Base-by-base conservation (phyloP, 108 stramenopile species). In the Mediolabrus comicus region DNA sequence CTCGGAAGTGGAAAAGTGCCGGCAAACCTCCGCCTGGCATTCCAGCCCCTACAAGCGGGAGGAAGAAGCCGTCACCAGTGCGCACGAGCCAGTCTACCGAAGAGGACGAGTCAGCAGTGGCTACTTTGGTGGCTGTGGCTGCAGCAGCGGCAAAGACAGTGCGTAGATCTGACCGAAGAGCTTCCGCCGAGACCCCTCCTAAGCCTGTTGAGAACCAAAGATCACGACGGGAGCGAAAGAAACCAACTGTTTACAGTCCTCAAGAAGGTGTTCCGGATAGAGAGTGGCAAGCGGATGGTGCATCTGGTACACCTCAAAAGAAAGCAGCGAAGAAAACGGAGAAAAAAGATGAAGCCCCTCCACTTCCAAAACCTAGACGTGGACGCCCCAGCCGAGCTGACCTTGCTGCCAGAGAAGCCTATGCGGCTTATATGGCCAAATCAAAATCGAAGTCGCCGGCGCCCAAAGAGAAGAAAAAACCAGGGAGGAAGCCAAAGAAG, bases 161-260 rank as follows among this genome's bases (percentile, higher is more conserved):
- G 22, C 31, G 49, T 19, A 64, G 29, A 27, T 49, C 46, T 49
- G 19, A 17, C 9, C 46, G 46, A n/a, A n/a, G n/a, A 24, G 14
- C 46, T 24, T 14, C 46, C 22, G 46, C 10, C 46, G n/a, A n/a
- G n/a, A n/a, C n/a, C n/a, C 1, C 46, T 49, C 22, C 46, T 0
- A 49, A 49, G 22, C 19, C 46, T 49, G 46, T 55, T 7, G 69
- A 65, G 2, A 71, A 24, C 36, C 71, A 62, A 26, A 43, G 75
- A 56, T 22, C 53, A 1, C 75, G 67, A 57, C 75, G 75, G 3
- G 41, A 32, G 46, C 69, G 75, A 11, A 71, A 77, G 41, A 71
- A 65, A 66, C 75, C 75, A 16, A 59, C 69, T 16, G 59, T 72
- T 19, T 77, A 39, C 41, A 62, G 61, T 75, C 67, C 68, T 24